These are phyloP conservation scores for Rosellinia necatrix DNA, from an alignment of 2,329 filamentous ascomycete genomes.

Conservation along the genomic window DNA sequence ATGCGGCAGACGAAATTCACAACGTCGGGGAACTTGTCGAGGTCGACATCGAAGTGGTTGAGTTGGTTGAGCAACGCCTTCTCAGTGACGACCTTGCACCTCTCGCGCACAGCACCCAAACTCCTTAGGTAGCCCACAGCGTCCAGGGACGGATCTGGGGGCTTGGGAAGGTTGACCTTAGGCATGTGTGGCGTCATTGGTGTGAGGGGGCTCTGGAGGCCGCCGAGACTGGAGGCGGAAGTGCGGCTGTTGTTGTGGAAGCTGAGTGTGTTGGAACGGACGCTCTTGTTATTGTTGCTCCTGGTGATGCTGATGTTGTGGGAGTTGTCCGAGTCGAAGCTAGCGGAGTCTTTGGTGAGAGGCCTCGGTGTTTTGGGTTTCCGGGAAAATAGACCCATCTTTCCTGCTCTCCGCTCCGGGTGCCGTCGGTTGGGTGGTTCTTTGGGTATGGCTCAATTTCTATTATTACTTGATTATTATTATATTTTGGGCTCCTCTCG, in stretches of 20 bases:
- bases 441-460: too few relatives aligned
- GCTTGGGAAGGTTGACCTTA: constrained; percentile 79
- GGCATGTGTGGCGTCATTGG: constrained; percentile 62
- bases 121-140: constrained; percentile 90
- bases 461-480: constrained; percentile 1
- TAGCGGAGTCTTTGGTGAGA: constrained; percentile 50
- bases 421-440: not conserved
- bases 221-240: constrained; percentile 52
- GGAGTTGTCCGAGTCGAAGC: constrained; percentile 56
- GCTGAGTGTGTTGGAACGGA: constrained; percentile 41
- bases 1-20: constrained; percentile 88
- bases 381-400: constrained; percentile 62
- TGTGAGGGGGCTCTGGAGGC: constrained; percentile 54
- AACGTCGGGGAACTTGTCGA: constrained; percentile 80
- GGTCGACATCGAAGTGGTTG: constrained; percentile 86
- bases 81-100: constrained; percentile 72
- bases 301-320: constrained; percentile 35
- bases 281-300: constrained; percentile 50
- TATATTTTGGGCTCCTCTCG: not conserved
- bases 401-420: constrained; percentile 3
- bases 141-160: constrained; percentile 85
- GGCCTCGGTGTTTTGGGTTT: constrained; percentile 59
- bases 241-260: constrained; percentile 54
- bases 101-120: constrained; percentile 83
- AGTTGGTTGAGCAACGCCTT: constrained; percentile 79